Base-by-base conservation (phyloP, 2,329 filamentous ascomycete species). In the Mariannaea elegans region DNA sequence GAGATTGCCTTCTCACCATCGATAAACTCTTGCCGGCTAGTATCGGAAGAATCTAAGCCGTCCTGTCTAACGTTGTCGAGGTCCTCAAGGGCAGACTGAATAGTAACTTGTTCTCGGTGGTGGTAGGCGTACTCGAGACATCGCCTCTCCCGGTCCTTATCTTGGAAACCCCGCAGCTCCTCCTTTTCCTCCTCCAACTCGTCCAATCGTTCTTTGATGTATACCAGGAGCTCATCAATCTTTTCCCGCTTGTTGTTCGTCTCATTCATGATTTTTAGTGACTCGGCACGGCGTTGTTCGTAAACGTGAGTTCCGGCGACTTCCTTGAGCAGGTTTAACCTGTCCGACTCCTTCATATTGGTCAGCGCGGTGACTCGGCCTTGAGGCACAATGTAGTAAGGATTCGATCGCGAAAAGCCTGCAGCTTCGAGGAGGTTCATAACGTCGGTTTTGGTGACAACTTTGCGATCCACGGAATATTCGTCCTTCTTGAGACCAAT, bases 401-500 rank as follows among this genome's bases (percentile, higher is more conserved):
- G 95, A 75, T 99, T 99, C 57, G 94, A 97, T 66, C 93, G 89
- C 62, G 94, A 98, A 77, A 99, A 98, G 18, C 95, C 95, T 13
- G 95, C 95, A 7, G 93, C 96, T 76, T 99, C 95, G 39, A 99
- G 85, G 34, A 99, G 85, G 75, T 97, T 97, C 83, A 96, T 91
- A 60, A 99, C 94, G 75, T 99, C 95, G 63, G 89, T 86, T 75
- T 97, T 97, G 34, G 94, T 97, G 31, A 94, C 92, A 67, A 97
- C 97, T 80, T 97, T 99, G 74, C 94, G 92, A 77, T 99, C 95
- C 27, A 99, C 87, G 2, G 94, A 97, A 76, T 98, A 99, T 80
- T 99, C 95, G 75, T 99, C 95, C 79, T 99, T 99, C 79, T 99
- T 98, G 64, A 94, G 84, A 51, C 94, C 95, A 75, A 99, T 99